Percentiles rank a stretch among this genome's conserved stretches.
Evolutionary conservation across 169 alveolate species (phyloP).

Genomic region (Eimeria zaria): DNA sequence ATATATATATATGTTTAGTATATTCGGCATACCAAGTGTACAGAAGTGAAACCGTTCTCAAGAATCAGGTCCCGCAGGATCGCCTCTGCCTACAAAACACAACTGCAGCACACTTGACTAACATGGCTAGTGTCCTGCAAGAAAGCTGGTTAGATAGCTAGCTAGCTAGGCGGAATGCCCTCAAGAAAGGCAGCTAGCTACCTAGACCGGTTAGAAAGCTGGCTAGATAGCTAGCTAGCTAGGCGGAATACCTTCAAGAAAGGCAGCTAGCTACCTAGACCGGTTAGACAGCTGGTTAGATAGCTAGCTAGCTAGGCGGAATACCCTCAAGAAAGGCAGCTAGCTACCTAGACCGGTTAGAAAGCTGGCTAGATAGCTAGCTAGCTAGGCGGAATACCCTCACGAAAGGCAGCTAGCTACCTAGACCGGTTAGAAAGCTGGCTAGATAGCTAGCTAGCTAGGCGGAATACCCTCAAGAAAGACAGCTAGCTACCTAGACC

Average conservation of each 20-base stretch:
- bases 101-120: neutral
- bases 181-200: neutral
- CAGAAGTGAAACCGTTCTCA: slow-evolving; percentile 61
- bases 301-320: neutral
- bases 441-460: neutral
- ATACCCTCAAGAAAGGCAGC: neutral
- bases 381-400: too few species aligned
- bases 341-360: neutral
- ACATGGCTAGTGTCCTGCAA: neutral
- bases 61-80: slow-evolving; percentile 62
- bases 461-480: neutral
- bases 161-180: neutral
- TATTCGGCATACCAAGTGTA: slow-evolving; percentile 56
- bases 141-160: neutral
- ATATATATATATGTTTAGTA: too few species aligned
- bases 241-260: too few species aligned
- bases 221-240: neutral
- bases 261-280: too few species aligned
- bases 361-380: neutral
- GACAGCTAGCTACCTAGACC: neutral
- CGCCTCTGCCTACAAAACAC: slow-evolving; percentile 67
- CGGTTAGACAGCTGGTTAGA: neutral
- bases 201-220: neutral
- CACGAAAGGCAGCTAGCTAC: too few species aligned
- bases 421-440: too few species aligned